These are phyloP conservation scores for Fagus crenata DNA, from an alignment of 306 rosid species.

Conservation along the genomic window DNA sequence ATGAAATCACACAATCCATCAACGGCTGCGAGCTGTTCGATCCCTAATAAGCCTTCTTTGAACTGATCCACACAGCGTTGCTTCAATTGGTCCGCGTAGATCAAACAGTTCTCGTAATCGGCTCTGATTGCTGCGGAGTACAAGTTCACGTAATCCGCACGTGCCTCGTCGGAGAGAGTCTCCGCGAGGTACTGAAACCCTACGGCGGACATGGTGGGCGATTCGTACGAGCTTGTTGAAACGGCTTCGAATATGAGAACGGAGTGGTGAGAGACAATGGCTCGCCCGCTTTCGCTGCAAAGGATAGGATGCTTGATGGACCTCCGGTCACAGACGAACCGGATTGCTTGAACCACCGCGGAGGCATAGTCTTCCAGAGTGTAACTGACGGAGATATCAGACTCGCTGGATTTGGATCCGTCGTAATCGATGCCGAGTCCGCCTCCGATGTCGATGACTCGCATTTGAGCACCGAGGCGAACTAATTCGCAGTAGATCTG, in stretches of 20 bases:
- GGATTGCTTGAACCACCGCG: conserved; percentile 65
- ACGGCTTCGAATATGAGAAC: conserved; percentile 72
- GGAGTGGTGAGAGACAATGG: conserved; percentile 85
- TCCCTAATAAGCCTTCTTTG: conserved; percentile 70
- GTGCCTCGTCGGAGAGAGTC: conserved; percentile 68
- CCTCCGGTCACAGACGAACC: conserved; percentile 58
- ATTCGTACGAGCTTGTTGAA: conserved; percentile 36
- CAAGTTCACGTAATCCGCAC: conserved; percentile 47
- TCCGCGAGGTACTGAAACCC: conserved; percentile 56
- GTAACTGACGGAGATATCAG: conserved; percentile 75
- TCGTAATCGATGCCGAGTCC: conserved; percentile 88
- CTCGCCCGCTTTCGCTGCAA: conserved; percentile 85
- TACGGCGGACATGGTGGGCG: conserved; percentile 41
- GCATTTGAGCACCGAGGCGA: conserved; percentile 82
- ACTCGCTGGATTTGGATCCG: conserved; percentile 69
- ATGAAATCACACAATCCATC: conserved; percentile 76
- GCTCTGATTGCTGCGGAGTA: conserved; percentile 57
- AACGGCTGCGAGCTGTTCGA: conserved; percentile 83
- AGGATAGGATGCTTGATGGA: conserved; percentile 66
- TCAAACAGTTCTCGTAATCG: conserved; percentile 58
- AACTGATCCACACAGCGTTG: conserved; percentile 69
- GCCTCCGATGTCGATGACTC: conserved; percentile 80
- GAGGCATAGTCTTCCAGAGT: conserved; percentile 69
- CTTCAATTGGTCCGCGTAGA: conserved; percentile 67
- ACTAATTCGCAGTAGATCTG: conserved; percentile 89